These are phyloP conservation scores for Fusarium hainanense DNA, from an alignment of 2,329 filamentous ascomycete species.

Conservation along the genomic window DNA sequence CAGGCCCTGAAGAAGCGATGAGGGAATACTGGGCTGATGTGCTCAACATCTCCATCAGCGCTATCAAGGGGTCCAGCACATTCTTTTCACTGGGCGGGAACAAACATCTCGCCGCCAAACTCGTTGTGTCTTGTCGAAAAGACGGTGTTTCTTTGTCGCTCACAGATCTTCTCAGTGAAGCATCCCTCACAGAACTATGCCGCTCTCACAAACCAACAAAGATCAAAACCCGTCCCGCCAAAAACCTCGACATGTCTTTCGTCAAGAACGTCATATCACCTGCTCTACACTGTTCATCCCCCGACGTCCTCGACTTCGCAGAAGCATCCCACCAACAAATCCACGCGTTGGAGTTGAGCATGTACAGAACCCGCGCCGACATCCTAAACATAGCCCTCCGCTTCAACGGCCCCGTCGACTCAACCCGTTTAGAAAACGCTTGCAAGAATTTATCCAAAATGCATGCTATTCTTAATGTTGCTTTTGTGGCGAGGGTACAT, in stretches of 20 bases:
- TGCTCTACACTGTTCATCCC: constrained; percentile 55
- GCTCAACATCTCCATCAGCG: constrained; percentile 52
- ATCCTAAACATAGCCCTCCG: constrained; percentile 61
- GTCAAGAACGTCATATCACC: constrained; percentile 56
- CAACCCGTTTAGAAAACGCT: constrained; percentile 58
- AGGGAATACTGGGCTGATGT: constrained; percentile 60
- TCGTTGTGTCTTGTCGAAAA: constrained; percentile 59
- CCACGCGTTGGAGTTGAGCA: constrained; percentile 59
- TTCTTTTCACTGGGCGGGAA: constrained; percentile 62
- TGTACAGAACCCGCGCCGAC: constrained; percentile 58
- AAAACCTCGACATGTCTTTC: constrained; percentile 50
- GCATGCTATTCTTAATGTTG: constrained; percentile 65
- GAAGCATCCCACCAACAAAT: constrained; percentile 62
- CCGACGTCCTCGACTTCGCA: constrained; percentile 59
- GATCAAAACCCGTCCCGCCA: not conserved
- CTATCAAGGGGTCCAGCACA: constrained; percentile 56
- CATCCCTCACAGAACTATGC: constrained; percentile 59
- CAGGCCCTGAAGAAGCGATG: constrained; percentile 60
- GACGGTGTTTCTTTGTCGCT: constrained; percentile 56
- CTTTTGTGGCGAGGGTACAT: constrained; percentile 61
- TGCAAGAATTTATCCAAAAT: constrained; percentile 57
- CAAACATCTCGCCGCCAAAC: constrained; percentile 55
- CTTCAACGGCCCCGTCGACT: constrained; percentile 57
- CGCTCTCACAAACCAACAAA: constrained; percentile 33
- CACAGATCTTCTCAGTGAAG: constrained; percentile 55